Percentiles rank a stretch among this genome's conserved stretches.
phyloP scores from a whole-genome alignment of 2,329 filamentous ascomycete species.

The Pyrenophora teres region DNA sequence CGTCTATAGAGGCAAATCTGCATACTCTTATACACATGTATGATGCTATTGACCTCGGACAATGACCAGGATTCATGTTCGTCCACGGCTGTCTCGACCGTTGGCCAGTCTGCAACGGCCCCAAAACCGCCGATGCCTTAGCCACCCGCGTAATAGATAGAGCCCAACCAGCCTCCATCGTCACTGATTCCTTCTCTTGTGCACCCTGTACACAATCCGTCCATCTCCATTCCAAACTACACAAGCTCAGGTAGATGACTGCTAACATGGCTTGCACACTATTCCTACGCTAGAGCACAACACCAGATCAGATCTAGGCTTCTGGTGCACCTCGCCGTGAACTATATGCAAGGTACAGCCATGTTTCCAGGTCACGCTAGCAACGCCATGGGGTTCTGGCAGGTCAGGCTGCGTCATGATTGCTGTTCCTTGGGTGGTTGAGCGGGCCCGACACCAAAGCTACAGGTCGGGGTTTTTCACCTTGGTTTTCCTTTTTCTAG shows the following conservation, averaged over 20 bases:
- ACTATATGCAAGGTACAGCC: conserved; percentile 13
- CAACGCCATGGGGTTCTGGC: conserved; percentile 8
- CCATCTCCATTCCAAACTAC: background rate
- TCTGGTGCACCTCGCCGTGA: conserved; percentile 3
- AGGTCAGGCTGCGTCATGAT: conserved; percentile 15
- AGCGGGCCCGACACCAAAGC: conserved; percentile 8
- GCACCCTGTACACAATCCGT: background rate
- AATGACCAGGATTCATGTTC: background rate
- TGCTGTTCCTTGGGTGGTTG: conserved; percentile 1
- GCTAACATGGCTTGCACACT: background rate
- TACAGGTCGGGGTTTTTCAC: conserved; percentile 4
- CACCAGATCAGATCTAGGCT: background rate
- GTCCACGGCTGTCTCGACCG: background rate
- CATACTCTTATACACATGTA: background rate
- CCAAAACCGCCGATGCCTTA: conserved; percentile 11
- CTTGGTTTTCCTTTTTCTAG: conserved; percentile 3
- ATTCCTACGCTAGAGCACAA: conserved; percentile 1
- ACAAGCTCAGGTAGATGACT: too few relatives aligned
- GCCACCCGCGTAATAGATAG: conserved; percentile 13
- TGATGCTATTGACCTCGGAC: background rate
- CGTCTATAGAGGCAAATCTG: too few relatives aligned
- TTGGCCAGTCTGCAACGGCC: conserved; percentile 10
- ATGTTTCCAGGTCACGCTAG: conserved; percentile 9
- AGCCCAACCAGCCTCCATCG: background rate
- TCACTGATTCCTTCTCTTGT: background rate